Evolutionary conservation across 23 red algal species (phyloP).

Genomic region (Cyanidioschyzon merolae): DNA sequence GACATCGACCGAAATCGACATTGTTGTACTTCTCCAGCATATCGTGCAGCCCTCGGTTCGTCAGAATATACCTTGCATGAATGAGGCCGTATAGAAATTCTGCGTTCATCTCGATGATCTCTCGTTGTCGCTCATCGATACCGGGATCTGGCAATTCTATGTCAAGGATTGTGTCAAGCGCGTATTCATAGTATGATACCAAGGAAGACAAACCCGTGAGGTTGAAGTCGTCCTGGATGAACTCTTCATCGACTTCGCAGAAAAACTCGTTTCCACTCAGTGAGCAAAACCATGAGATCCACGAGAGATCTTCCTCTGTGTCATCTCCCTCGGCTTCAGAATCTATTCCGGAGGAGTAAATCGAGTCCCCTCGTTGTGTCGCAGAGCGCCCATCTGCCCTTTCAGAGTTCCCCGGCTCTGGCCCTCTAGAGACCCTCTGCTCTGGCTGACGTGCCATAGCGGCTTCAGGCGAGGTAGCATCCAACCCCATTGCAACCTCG

Average conservation of each 20-base stretch:
- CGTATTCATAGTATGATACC: slow-evolving; percentile 98
- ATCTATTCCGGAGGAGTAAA: not conserved
- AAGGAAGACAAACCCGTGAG: slow-evolving; percentile 65
- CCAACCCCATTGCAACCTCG: not conserved
- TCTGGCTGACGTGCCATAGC: not conserved
- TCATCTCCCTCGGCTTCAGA: slow-evolving; percentile 15
- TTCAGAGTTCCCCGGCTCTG: not conserved
- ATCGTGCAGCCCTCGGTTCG: slow-evolving; percentile 76
- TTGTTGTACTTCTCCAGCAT: slow-evolving; percentile 86
- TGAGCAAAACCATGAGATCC: slow-evolving; percentile 95
- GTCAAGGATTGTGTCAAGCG: slow-evolving; percentile 95
- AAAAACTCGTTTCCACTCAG: slow-evolving; percentile 99
- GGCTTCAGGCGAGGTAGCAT: not conserved
- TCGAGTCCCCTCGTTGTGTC: not conserved
- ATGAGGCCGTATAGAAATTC: slow-evolving; percentile 95
- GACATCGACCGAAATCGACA: slow-evolving; percentile 88
- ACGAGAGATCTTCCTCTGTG: slow-evolving; percentile 58
- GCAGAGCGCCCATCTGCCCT: not conserved
- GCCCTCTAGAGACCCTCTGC: not conserved
- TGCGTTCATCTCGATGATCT: slow-evolving; percentile 80
- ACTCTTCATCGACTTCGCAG: slow-evolving; percentile 97
- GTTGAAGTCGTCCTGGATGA: slow-evolving; percentile 99
- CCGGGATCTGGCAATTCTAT: slow-evolving; percentile 91
- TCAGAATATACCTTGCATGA: slow-evolving; percentile 90
- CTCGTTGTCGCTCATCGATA: slow-evolving; percentile 88